These are phyloP conservation scores for Aspergillus calidoustus DNA, from an alignment of 2,329 filamentous ascomycete genomes.

Conservation along the genomic window DNA sequence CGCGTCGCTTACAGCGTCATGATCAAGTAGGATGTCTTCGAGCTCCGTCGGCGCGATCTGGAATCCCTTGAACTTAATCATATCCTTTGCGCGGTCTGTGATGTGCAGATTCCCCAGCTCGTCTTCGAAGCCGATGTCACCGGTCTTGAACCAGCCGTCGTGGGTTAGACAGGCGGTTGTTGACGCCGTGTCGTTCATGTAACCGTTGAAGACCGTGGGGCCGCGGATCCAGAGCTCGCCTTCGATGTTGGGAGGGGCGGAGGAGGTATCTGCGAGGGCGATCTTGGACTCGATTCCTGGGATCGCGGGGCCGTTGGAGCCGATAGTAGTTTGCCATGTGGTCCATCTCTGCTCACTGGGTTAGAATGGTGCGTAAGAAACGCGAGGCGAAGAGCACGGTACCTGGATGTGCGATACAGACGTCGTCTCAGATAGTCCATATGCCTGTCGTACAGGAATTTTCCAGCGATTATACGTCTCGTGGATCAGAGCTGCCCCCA, in stretches of 20 bases:
- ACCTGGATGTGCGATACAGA: constrained; percentile 24
- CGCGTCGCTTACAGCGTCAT: constrained; percentile 55
- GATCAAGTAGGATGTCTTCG: constrained; percentile 51
- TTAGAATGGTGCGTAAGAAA: not conserved
- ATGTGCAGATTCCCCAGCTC: constrained; percentile 78
- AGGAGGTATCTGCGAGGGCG: constrained; percentile 1
- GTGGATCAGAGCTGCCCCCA: constrained; percentile 22
- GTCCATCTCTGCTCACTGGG: constrained; percentile 19
- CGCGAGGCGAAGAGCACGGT: not conserved
- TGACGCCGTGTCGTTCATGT: constrained; percentile 70
- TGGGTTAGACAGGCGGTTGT: constrained; percentile 69
- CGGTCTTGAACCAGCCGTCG: constrained; percentile 80
- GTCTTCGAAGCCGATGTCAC: constrained; percentile 75
- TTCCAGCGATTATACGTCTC: constrained; percentile 18
- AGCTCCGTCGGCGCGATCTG: constrained; percentile 64
- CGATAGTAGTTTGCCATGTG: constrained; percentile 19
- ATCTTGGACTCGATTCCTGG: constrained; percentile 24
- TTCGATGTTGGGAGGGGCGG: constrained; percentile 10
- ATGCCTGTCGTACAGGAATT: constrained; percentile 25
- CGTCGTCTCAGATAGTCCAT: constrained; percentile 26
- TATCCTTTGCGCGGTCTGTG: constrained; percentile 72
- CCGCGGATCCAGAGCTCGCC: constrained; percentile 64
- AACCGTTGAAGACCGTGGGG: constrained; percentile 77
- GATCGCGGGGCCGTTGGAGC: constrained; percentile 20
- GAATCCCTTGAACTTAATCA: constrained; percentile 63